Evolutionary conservation across 140 eudicot genomes (phyloP).

Genomic region (Eryngium alpinum): DNA sequence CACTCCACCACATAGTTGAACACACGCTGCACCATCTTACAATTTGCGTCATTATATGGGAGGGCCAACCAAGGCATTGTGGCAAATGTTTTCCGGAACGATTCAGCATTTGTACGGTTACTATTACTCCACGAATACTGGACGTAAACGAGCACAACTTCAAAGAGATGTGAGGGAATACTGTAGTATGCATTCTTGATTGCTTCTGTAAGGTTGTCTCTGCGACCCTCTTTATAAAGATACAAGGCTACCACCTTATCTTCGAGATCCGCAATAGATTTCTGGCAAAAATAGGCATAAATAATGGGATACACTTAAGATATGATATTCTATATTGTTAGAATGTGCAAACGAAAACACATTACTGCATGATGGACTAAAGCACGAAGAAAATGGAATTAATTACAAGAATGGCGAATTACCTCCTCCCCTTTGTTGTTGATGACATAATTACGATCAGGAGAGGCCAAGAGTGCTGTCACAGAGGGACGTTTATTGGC

Average conservation of each 20-base stretch:
- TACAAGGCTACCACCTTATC: not conserved
- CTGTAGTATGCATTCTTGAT: not conserved
- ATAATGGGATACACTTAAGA: not conserved
- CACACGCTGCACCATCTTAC: not conserved
- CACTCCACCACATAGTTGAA: not conserved
- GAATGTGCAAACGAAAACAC: not conserved
- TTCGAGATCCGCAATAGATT: not conserved
- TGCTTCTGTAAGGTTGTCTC: not conserved
- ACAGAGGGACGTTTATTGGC: too few species aligned
- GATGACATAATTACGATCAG: not conserved
- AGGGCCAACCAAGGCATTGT: slow-evolving; percentile 8
- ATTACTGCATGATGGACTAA: not conserved
- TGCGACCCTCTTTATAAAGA: not conserved
- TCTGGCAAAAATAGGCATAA: not conserved
- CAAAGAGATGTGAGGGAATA: not conserved
- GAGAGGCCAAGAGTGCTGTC: too few species aligned
- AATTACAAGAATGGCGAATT: not conserved
- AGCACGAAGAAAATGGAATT: not conserved
- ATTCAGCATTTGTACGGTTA: not conserved
- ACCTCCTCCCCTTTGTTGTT: not conserved
- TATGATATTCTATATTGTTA: not conserved
- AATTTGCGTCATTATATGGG: not conserved
- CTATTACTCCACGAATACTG: not conserved
- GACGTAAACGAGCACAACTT: not conserved
- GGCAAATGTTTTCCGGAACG: not conserved